phyloP scores from a whole-genome alignment of 805 yeast species.

The Ogataea parapolymorpha region DNA sequence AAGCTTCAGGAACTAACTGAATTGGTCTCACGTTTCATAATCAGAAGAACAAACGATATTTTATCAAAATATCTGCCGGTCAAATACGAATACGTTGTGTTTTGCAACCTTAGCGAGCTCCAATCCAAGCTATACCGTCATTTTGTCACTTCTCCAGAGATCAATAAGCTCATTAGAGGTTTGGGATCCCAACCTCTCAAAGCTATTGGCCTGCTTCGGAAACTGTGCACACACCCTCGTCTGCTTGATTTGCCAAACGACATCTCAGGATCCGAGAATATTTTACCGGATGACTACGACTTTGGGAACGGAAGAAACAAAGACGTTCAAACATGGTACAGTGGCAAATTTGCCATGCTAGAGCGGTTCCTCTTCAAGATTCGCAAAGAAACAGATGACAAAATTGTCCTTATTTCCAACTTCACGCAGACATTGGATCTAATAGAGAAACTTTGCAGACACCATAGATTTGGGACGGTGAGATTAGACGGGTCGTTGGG shows the following conservation, averaged over 20 bases:
- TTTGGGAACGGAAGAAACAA: conserved; percentile 57
- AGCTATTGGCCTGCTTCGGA: conserved; percentile 85
- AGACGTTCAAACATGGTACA: conserved; percentile 73
- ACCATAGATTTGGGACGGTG: conserved; percentile 67
- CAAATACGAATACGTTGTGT: conserved; percentile 95
- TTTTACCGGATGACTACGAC: conserved; percentile 74
- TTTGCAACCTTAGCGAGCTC: conserved; percentile 76
- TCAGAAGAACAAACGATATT: conserved; percentile 93
- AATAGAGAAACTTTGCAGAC: conserved; percentile 81
- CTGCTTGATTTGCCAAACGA: conserved; percentile 73
- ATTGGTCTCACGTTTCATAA: conserved; percentile 84
- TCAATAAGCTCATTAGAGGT: conserved; percentile 62
- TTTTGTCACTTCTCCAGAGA: conserved; percentile 76
- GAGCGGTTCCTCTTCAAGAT: conserved; percentile 82
- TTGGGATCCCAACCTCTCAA: conserved; percentile 79
- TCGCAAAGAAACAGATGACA: conserved; percentile 80
- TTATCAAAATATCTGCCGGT: conserved; percentile 91
- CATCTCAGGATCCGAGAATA: conserved; percentile 59
- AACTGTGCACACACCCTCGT: conserved; percentile 93
- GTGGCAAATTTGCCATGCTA: conserved; percentile 83
- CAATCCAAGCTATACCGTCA: conserved; percentile 70
- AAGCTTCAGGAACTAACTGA: conserved; percentile 69
- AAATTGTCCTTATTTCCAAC: conserved; percentile 90
- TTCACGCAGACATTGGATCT: conserved; percentile 93
- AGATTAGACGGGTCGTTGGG: conserved; percentile 92